phyloP scores from a whole-genome alignment of 306 rosid species.

The Quillaja saponaria region DNA sequence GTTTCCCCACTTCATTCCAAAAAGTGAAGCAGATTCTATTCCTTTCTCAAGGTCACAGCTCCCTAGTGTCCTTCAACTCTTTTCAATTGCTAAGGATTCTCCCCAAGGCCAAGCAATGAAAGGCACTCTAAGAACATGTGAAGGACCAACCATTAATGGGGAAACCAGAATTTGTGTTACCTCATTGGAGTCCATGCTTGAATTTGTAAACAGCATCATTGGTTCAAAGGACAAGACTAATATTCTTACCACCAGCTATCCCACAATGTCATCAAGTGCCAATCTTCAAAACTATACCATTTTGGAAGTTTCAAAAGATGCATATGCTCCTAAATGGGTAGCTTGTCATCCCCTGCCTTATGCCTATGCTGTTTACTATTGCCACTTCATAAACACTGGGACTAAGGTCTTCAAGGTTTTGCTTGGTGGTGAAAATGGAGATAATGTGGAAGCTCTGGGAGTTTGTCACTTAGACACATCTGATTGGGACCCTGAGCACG shows the following conservation, averaged over 20 bases:
- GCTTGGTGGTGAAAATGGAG: conserved; percentile 48
- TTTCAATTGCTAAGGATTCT: conserved; percentile 47
- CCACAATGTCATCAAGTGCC: conserved; percentile 29
- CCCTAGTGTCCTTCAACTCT: conserved; percentile 53
- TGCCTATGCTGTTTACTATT: conserved; percentile 53
- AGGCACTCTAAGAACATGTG: conserved; percentile 44
- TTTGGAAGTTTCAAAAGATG: conserved; percentile 40
- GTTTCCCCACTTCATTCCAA: conserved; percentile 38
- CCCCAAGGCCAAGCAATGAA: conserved; percentile 41
- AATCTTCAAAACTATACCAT: conserved; percentile 46
- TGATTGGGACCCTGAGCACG: conserved; percentile 48
- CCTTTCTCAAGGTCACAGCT: conserved; percentile 55
- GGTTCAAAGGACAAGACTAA: conserved; percentile 25
- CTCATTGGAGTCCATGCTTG: conserved; percentile 56
- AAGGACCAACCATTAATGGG: conserved; percentile 35
- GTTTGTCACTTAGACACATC: conserved; percentile 65
- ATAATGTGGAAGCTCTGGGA: conserved; percentile 50
- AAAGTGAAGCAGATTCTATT: conserved; percentile 49
- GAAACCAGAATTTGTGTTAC: conserved; percentile 58
- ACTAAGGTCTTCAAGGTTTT: conserved; percentile 56
- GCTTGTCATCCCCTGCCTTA: conserved; percentile 56
- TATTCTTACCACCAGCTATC: conserved; percentile 41
- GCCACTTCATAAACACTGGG: conserved; percentile 49
- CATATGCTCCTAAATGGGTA: conserved; percentile 55
- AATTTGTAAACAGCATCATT: conserved; percentile 35